These are phyloP conservation scores for Cladophialophora yegresii DNA, from an alignment of 2,329 filamentous ascomycete species.

Conservation along the genomic window DNA sequence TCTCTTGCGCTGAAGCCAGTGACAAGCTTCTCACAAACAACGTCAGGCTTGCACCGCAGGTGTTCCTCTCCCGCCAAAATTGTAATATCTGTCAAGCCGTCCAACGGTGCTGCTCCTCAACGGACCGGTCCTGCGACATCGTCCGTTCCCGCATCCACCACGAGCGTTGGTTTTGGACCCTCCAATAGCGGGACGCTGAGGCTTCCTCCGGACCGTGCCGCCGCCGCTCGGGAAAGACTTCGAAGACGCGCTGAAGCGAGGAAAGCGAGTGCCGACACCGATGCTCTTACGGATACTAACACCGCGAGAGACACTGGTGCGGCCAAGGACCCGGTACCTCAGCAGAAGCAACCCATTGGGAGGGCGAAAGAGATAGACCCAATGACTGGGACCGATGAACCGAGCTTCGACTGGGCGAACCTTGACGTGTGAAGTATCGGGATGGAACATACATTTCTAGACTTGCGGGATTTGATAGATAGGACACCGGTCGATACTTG, in stretches of 20 bases:
- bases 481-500: neutral
- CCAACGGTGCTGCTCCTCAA: neutral
- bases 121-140: neutral
- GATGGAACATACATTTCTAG: neutral
- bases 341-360: neutral
- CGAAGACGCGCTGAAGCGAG: constrained; percentile 22
- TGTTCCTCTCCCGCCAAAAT: neutral
- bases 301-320: neutral
- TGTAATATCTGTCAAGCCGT: neutral
- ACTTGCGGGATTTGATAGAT: neutral
- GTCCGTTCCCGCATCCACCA: neutral
- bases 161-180: neutral
- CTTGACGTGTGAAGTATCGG: neutral
- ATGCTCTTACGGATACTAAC: neutral
- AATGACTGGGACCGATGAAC: constrained; percentile 13
- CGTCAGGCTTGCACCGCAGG: neutral
- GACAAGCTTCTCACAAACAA: neutral
- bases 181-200: constrained; percentile 9
- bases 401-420: constrained; percentile 34
- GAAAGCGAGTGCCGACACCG: constrained; percentile 20
- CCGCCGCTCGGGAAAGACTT: constrained; percentile 31
- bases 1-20: neutral
- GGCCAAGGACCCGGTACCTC: neutral
- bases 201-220: constrained; percentile 24
- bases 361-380: neutral